phyloP scores from a whole-genome alignment of 2,329 filamentous ascomycete genomes.

The Hortaea sp. region DNA sequence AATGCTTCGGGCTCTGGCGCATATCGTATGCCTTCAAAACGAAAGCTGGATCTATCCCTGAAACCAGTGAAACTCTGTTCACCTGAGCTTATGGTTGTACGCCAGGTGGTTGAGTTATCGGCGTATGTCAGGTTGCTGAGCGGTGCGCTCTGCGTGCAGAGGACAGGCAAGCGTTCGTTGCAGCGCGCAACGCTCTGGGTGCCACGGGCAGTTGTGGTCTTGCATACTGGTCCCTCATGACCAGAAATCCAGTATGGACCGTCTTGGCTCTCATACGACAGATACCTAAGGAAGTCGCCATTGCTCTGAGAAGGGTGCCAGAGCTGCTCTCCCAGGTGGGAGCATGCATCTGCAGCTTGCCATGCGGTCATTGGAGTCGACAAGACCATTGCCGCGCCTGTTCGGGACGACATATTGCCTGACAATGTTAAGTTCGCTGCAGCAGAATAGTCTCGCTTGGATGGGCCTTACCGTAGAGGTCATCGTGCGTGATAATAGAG shows the following conservation, averaged over 20 bases:
- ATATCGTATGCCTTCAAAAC: constrained; percentile 42
- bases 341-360: constrained; percentile 1
- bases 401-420: constrained; percentile 4
- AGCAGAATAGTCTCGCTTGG: neutral
- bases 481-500: constrained; percentile 10
- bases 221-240: constrained; percentile 1
- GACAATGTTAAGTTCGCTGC: neutral
- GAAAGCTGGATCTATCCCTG: constrained; percentile 40
- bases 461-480: constrained; percentile 10
- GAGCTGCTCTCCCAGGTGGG: constrained; percentile 6
- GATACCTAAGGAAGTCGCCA: constrained; percentile 9
- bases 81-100: constrained; percentile 10
- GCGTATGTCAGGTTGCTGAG: constrained; percentile 8
- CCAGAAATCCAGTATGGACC: constrained; percentile 9
- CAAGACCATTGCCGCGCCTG: constrained; percentile 1
- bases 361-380: constrained; percentile 1
- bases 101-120: constrained; percentile 12
- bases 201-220: constrained; percentile 1
- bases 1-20: constrained; percentile 37
- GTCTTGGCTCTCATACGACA: constrained; percentile 11
- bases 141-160: constrained; percentile 17
- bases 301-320: constrained; percentile 5
- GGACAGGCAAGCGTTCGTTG: constrained; percentile 7
- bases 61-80: constrained; percentile 21
- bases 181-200: constrained; percentile 1